Evolutionary conservation across 2,329 filamentous ascomycete species (phyloP), one percentile per base, ranked within the genome.

Genomic region (Alternaria viburni): DNA sequence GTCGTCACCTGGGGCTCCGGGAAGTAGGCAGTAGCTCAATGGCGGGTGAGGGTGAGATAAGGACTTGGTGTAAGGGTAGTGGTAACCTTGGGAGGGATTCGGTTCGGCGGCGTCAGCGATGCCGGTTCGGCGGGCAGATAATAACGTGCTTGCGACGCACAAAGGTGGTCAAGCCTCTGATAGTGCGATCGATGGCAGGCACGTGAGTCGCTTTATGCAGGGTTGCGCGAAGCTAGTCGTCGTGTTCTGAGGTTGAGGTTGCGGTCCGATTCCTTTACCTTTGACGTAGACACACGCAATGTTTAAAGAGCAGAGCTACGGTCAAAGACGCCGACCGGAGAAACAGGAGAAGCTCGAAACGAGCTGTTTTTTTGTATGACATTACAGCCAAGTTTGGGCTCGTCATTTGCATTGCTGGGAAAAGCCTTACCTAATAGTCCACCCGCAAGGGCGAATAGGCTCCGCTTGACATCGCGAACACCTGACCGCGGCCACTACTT

Each of bases 401-500:
- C 68, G 67, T 74, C 71, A 72, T 71, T 70, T 67, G 68, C 68
- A 64, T 69, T 72, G 57, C 50, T 69, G 66, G 66, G 67, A 66
- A 68, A 57, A 73, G 73, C 51, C 61, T 79, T 79, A 79, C 72
- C 69, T 79, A 79, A 79, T 79, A 73, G 74, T 68, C 73, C 62
- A 51, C 47, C 19, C 41, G 55, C 56, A 56, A 64, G 68, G 64
- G 73, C 75, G 72, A 78, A 78, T 78, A 69, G 74, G 64, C 72
- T 70, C 70, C 72, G 66, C 68, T 71, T 73, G 71, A 71, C 69
- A 74, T 65, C 69, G 36, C 69, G 66, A 71, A 66, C 71, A 73
- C 68, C 67, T 71, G 70, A 71, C 68, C 66, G 59, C 57, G 63
- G 56, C 66, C 60, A 69, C 66, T 62, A 66, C 64, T 65, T 60